Evolutionary conservation across 768 basidiomycete species (phyloP), one percentile per base, ranked within the genome.

Genomic region (Pilatotrama ljubarskyi): DNA sequence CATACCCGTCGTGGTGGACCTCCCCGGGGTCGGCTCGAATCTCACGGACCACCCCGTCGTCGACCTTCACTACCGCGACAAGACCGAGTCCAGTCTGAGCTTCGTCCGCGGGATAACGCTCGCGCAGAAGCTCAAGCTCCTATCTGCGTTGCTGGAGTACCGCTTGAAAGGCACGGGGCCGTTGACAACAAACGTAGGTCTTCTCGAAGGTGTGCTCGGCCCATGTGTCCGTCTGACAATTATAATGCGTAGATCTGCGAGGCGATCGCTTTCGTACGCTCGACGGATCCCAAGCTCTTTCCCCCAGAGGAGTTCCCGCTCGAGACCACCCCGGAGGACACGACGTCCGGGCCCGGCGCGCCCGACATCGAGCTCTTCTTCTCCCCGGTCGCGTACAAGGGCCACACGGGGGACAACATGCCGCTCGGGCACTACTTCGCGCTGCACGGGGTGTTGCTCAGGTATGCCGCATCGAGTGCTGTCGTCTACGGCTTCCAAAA

Each of bases 1-100:
- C 5, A 85, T 95, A 20, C 75, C 82, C 0, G 72, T 85, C 29
- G 73, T 86, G 18, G 68, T 82, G 6, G 84, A 92, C 64, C 80
- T 88, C 1, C 86, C 88, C 0, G 85, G 85, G 11, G 91, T 95
- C 18, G 93, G 93, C 14, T 75, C 80, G 9, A 80, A 92, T 69
- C 79, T 94, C 17, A 75, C 81, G 44, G 92, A 94, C 67, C 92
- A 93, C 66, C 76, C 79, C 3, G 77, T 79, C 14, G 77, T 88
- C 50, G 75, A 80, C 65, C 51, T 84, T 24, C 76, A 78, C 63
- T 78, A 82, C 70, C 78, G 78, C 62, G 84, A 86, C 62, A 85
- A 79, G 60, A 72, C 72, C 2, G 74, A 78, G 51, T 66, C 73
- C 5, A 78, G 81, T 6, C 40, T 81, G 14, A 78, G 74, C 57